phyloP scores from a whole-genome alignment of 1,284 basidiomycete species.

The Austroboletus niveus region DNA sequence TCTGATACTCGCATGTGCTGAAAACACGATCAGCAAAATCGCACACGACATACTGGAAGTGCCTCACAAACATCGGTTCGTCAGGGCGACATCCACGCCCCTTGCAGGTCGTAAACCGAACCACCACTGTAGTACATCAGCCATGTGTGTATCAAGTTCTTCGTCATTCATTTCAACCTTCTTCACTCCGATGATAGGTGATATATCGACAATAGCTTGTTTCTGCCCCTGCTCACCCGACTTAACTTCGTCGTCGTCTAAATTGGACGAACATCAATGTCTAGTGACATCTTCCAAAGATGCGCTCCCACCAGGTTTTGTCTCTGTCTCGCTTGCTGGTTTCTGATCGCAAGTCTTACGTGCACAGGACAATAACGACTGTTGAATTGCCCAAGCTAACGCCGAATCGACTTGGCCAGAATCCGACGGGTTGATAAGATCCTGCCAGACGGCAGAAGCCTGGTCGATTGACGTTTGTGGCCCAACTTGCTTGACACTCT shows the following conservation, averaged over 20 bases:
- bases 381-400: slow-evolving; percentile 22
- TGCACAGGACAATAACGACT: slow-evolving; percentile 19
- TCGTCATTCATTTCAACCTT: slow-evolving; percentile 57
- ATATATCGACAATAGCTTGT: slow-evolving; percentile 16
- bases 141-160: slow-evolving; percentile 58
- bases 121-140: slow-evolving; percentile 71
- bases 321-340: neutral
- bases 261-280: slow-evolving; percentile 2
- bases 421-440: slow-evolving; percentile 8
- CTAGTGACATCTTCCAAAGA: neutral
- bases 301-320: slow-evolving; percentile 9
- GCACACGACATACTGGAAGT: neutral
- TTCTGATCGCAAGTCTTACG: neutral
- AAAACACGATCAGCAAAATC: neutral
- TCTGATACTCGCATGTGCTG: slow-evolving; percentile 77
- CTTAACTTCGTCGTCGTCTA: slow-evolving; percentile 6
- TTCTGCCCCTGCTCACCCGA: slow-evolving; percentile 1
- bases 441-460: slow-evolving; percentile 10
- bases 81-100: slow-evolving; percentile 65
- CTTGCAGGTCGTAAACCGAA: slow-evolving; percentile 59
- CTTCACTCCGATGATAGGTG: slow-evolving; percentile 65
- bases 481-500: slow-evolving; percentile 10
- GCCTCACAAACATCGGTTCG: slow-evolving; percentile 68
- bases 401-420: slow-evolving; percentile 5
- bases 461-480: slow-evolving; percentile 2